These are phyloP conservation scores for Daedaleopsis sinensis DNA, from an alignment of 768 basidiomycete genomes.

Conservation along the genomic window DNA sequence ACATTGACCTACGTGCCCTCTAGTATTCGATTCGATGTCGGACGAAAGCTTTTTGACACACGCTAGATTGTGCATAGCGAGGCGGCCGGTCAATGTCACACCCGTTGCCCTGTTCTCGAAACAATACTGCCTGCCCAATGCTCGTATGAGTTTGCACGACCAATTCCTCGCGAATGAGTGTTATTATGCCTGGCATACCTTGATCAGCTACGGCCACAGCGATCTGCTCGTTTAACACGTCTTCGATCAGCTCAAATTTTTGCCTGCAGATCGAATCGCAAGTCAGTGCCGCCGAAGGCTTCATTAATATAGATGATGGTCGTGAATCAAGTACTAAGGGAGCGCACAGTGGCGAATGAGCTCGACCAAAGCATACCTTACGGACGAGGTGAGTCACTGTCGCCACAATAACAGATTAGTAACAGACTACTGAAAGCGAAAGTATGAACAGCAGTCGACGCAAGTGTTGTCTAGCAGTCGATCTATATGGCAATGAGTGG, in stretches of 20 bases:
- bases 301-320: slow-evolving; percentile 95
- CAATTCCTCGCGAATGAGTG: no score
- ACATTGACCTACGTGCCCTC: slow-evolving; percentile 64
- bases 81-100: slow-evolving; percentile 86
- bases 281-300: slow-evolving; percentile 89
- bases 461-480: slow-evolving; percentile 88
- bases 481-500: slow-evolving; percentile 48
- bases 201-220: slow-evolving; percentile 97
- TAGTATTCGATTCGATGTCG: slow-evolving; percentile 97
- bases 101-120: slow-evolving; percentile 92
- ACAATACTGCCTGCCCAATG: no score
- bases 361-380: slow-evolving; percentile 92
- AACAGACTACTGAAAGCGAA: slow-evolving; percentile 91
- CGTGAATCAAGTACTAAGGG: no score
- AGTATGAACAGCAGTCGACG: slow-evolving; percentile 81
- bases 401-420: neutral
- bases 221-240: slow-evolving; percentile 94
- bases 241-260: slow-evolving; percentile 94
- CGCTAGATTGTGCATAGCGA: slow-evolving; percentile 94
- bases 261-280: slow-evolving; percentile 98
- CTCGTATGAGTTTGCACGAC: no score
- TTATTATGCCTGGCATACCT: slow-evolving; percentile 49
- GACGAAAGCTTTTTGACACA: slow-evolving; percentile 96
- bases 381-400: slow-evolving; percentile 6
- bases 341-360: slow-evolving; percentile 91